Evolutionary conservation across 257 asterid species (phyloP).

Genomic region (Perilla frutescens): DNA sequence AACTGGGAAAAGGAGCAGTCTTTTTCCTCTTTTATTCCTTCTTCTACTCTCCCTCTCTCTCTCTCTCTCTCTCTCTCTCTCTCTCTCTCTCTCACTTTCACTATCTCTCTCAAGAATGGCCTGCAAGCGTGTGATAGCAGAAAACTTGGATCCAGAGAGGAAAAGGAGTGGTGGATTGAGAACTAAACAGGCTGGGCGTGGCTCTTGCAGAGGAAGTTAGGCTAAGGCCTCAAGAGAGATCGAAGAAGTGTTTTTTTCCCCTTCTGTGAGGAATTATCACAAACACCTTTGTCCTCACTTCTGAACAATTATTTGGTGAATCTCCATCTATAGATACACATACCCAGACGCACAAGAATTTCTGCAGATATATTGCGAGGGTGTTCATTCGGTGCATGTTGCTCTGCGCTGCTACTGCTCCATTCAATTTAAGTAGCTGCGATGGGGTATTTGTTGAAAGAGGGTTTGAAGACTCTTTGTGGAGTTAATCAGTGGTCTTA

Average conservation of each 20-base stretch:
- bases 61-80: constrained; percentile 28
- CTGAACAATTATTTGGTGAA: constrained; percentile 31
- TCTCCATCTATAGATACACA: constrained; percentile 23
- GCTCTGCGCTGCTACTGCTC: constrained; percentile 30
- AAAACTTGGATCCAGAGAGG: constrained; percentile 89
- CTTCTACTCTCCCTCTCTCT: neutral
- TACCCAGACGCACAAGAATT: constrained; percentile 15
- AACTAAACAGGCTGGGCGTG: constrained; percentile 97
- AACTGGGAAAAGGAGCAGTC: constrained; percentile 16
- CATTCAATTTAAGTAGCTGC: constrained; percentile 29
- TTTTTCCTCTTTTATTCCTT: neutral
- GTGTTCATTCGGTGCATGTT: constrained; percentile 43
- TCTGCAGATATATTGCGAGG: constrained; percentile 30
- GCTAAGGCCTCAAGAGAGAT: constrained; percentile 35
- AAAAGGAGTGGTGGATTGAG: constrained; percentile 93
- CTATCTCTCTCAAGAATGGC: constrained; percentile 60
- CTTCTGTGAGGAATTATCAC: constrained; percentile 38
- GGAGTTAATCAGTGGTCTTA: constrained; percentile 95
- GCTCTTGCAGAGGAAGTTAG: constrained; percentile 99
- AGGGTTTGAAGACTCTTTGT: constrained; percentile 93
- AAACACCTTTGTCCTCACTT: constrained; percentile 36
- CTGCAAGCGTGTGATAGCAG: constrained; percentile 53
- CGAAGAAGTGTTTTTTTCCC: constrained; percentile 20
- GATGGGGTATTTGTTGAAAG: constrained; percentile 95
- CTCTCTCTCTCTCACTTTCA: neutral